These are phyloP conservation scores for Leucocoprinus sp. DNA, from an alignment of 768 basidiomycete species.

Conservation along the genomic window DNA sequence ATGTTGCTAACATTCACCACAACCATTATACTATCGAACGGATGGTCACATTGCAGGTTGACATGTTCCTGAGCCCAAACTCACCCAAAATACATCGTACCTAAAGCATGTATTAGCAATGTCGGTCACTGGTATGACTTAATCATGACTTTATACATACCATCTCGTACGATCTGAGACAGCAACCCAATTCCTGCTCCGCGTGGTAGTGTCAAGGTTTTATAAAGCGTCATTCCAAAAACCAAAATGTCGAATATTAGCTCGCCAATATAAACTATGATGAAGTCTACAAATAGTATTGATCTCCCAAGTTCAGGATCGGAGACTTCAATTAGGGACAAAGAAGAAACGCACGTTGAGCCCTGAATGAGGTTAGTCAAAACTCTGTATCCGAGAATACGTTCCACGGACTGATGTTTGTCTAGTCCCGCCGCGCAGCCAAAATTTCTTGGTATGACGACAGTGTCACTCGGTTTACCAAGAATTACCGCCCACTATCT, in stretches of 20 bases:
- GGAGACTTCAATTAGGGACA: no score
- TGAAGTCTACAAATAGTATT: conserved; percentile 19
- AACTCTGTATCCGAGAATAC: neutral
- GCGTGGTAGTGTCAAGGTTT: conserved; percentile 21
- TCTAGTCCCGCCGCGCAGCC: conserved; percentile 1
- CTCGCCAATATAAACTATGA: conserved; percentile 29
- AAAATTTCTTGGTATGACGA: neutral
- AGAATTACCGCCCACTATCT: conserved; percentile 1
- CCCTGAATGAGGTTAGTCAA: neutral
- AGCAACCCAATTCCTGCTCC: conserved; percentile 18
- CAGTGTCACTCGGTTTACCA: neutral
- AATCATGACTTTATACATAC: conserved; percentile 17
- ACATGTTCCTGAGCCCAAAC: neutral
- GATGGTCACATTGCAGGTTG: conserved; percentile 11
- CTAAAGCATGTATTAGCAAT: conserved; percentile 16
- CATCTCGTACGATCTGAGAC: conserved; percentile 29
- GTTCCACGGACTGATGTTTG: neutral
- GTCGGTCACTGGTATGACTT: neutral
- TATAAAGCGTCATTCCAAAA: conserved; percentile 31
- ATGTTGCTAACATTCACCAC: conserved; percentile 11
- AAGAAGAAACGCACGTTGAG: neutral
- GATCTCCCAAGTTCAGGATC: no score
- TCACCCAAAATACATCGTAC: conserved; percentile 34
- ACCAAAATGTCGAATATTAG: conserved; percentile 32
- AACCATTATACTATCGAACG: neutral